Evolutionary conservation across 192 early-diverging fungal genomes (phyloP), one percentile per base, ranked within the genome.

Genomic region (Podila epigama): DNA sequence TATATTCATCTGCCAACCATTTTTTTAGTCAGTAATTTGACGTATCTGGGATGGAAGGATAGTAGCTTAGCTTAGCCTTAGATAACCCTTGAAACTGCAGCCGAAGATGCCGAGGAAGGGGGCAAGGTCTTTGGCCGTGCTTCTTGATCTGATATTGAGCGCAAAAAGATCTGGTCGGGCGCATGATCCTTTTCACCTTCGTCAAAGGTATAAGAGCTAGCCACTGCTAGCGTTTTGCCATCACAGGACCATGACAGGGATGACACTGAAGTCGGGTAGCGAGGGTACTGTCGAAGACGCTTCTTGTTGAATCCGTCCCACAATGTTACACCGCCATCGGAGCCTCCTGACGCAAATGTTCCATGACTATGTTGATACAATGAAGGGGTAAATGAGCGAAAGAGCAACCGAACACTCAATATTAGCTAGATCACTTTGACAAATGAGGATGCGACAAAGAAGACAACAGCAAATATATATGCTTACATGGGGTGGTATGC

Each of bases 331-430:
- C 89, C 85, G 16, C 95, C 92, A 78, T 99, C 97, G 1, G 94
- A 91, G 27, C 97, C 97, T 40, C 97, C 97, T 13, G 97, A 94
- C 29, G 92, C 96, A 89, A 99, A 98, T 18, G 95, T 98, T 69
- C 94, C 93, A 69, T 94, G 86, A 12, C 92, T 91, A 75, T 6
- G n/a, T n/a, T n/a, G n/a, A n/a, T n/a, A n/a, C n/a, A n/a, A n/a
- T n/a, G n/a, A n/a, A n/a, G n/a, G n/a, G n/a, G n/a, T n/a, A n/a
- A n/a, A n/a, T n/a, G n/a, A n/a, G n/a, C n/a, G n/a, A n/a, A n/a
- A n/a, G n/a, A n/a, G n/a, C n/a, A n/a, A n/a, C n/a, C n/a, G n/a
- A n/a, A n/a, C n/a, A n/a, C n/a, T n/a, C n/a, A n/a, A n/a, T n/a
- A n/a, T n/a, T n/a, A n/a, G n/a, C n/a, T n/a, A n/a, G n/a, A n/a